These are phyloP conservation scores for Penicillium flavigenum DNA, from an alignment of 495 filamentous ascomycete species.

Conservation along the genomic window DNA sequence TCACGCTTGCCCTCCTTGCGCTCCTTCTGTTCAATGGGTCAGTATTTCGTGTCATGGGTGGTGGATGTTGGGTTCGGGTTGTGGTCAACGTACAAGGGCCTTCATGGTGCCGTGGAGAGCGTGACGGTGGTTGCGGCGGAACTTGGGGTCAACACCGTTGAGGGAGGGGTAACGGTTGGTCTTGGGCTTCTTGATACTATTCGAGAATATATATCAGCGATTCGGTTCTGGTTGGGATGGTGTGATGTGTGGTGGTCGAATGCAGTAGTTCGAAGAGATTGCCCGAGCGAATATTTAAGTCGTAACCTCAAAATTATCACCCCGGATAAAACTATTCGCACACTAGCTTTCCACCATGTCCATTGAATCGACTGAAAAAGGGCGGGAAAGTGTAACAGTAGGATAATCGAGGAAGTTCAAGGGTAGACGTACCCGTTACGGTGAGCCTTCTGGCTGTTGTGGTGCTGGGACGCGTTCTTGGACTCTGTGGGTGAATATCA, in stretches of 20 bases:
- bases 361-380: not conserved
- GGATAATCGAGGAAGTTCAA: slow-evolving; percentile 9
- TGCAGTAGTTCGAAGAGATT: slow-evolving; percentile 2
- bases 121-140: slow-evolving; percentile 98
- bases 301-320: slow-evolving; percentile 12
- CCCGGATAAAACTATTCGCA: not conserved
- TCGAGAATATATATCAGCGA: slow-evolving; percentile 36
- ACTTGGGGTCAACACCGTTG: slow-evolving; percentile 99
- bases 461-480: slow-evolving; percentile 99
- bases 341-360: not conserved
- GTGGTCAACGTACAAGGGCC: slow-evolving; percentile 76
- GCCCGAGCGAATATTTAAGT: slow-evolving; percentile 8
- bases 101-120: slow-evolving; percentile 97
- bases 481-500: slow-evolving; percentile 63
- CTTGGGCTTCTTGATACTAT: slow-evolving; percentile 99
- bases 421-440: slow-evolving; percentile 78
- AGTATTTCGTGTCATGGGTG: slow-evolving; percentile 30
- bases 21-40: slow-evolving; percentile 76
- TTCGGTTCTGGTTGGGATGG: slow-evolving; percentile 14
- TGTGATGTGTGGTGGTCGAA: slow-evolving; percentile 2
- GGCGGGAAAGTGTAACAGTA: slow-evolving; percentile 1
- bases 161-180: slow-evolving; percentile 97
- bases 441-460: slow-evolving; percentile 95
- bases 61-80: slow-evolving; percentile 1
- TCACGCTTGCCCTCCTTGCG: slow-evolving; percentile 94